Base-by-base conservation (phyloP, 2,329 filamentous ascomycete genomes). In the Fusarium sp. region DNA sequence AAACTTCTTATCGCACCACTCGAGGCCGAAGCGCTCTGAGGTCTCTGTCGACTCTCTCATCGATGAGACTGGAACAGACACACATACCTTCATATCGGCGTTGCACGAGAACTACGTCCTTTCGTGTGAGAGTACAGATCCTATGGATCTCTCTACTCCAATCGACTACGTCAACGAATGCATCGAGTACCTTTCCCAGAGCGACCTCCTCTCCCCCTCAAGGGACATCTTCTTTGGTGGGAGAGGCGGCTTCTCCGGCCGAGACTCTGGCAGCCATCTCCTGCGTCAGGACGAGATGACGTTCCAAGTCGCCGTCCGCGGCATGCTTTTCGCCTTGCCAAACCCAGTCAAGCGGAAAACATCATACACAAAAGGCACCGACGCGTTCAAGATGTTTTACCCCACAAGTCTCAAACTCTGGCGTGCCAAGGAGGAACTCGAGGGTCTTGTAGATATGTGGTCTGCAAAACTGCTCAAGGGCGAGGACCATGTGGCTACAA, bases 251-350 rank as follows among this genome's bases (percentile, higher is more conserved):
- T 86, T 80, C 83, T 84, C 76, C 74, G 88, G 84, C 78, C 86
- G 83, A 84, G 87, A 92, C 81, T 86, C 88, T 1, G 89, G 89
- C 22, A 90, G 91, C 63, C 96, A 98, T 70, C 88, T 92, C 16
- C 84, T 98, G 11, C 92, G 95, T 8, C 96, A 98, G 82, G 95
- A 98, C 73, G 97, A 99, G 80, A 95, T 99, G 80, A 92, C 93
- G 27, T 98, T 98, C 74, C 94, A 99, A 74, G 92, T 96, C 20
- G 95, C 95, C 6, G 94, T 97, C 0, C 91, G 95, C 14, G 97
- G 97, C 1, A 84, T 98, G 59, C 84, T 98, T 0, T 97, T 97
- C 80, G 92, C 91, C 11, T 88, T 99, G 3, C 97, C 97, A 2
- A 90, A 90, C 76, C 96, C 96, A 0, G 97, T 99, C 11, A 96